A percentile compares a stretch with the other conserved stretches of the same genome.
Evolutionary conservation across 495 filamentous ascomycete genomes (phyloP).

Genomic region (Rusavskia elegans): DNA sequence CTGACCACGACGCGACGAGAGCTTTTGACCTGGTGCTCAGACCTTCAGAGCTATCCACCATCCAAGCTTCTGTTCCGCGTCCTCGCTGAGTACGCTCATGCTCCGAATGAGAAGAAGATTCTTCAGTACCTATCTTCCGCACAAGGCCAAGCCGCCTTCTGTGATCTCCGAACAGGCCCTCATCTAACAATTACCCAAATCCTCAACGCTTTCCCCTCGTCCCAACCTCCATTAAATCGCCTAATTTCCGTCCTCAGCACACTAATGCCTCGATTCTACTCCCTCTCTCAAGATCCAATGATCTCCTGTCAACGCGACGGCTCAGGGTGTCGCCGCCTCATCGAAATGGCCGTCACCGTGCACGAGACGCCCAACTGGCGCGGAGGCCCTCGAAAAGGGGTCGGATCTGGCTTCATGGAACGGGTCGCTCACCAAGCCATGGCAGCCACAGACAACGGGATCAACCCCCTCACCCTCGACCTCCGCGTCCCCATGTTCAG

Average conservation of each 20-base stretch:
- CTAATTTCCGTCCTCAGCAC: constrained; percentile 68
- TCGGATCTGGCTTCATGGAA: constrained; percentile 76
- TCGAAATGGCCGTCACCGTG: constrained; percentile 89
- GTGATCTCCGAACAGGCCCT: constrained; percentile 81
- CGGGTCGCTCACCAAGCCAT: constrained; percentile 55
- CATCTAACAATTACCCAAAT: constrained; percentile 74
- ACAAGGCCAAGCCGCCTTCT: constrained; percentile 89
- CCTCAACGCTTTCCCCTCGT: constrained; percentile 79
- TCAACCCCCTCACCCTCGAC: constrained; percentile 33
- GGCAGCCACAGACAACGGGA: constrained; percentile 41
- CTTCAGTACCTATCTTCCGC: constrained; percentile 70
- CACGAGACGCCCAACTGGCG: constrained; percentile 78
- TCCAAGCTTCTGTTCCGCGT: constrained; percentile 77
- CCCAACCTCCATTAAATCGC: constrained; percentile 67
- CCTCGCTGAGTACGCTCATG: constrained; percentile 68
- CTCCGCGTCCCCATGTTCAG: constrained; percentile 91
- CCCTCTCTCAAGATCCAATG: constrained; percentile 87
- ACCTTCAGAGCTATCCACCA: constrained; percentile 82
- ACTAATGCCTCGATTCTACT: constrained; percentile 96
- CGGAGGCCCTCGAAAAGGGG: constrained; percentile 46
- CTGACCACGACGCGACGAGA: constrained; percentile 79
- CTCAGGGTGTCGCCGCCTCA: constrained; percentile 57
- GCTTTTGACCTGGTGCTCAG: constrained; percentile 85
- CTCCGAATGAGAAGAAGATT: constrained; percentile 72
- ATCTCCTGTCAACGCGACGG: constrained; percentile 55